Conservation (phyloP, 2,329 filamentous ascomycete species). For the Teratosphaeriaceae sp. region DNA sequence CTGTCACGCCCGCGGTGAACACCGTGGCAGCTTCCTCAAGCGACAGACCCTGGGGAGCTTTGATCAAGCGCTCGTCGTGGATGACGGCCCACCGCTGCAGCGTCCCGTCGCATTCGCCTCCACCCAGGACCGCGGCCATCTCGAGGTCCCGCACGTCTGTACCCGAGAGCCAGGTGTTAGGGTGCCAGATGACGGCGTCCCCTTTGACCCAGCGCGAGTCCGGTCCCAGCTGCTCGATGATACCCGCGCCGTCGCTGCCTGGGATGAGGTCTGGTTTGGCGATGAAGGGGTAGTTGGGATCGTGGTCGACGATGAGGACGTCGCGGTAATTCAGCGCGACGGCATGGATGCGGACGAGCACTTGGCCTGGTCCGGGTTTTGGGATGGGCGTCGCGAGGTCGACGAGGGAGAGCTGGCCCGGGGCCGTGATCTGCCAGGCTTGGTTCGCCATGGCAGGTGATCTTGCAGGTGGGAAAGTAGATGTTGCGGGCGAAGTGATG, state of each 20-base stretch:
- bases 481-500: not conserved
- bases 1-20: slow-evolving; percentile 55
- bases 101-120: slow-evolving; percentile 51
- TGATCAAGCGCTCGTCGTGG: slow-evolving; percentile 42
- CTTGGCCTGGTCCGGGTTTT: slow-evolving; percentile 32
- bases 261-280: slow-evolving; percentile 45
- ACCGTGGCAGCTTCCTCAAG: slow-evolving; percentile 54
- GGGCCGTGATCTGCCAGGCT: slow-evolving; percentile 18
- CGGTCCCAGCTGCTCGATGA: slow-evolving; percentile 44
- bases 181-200: slow-evolving; percentile 54
- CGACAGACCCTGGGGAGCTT: slow-evolving; percentile 47
- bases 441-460: slow-evolving; percentile 15
- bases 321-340: slow-evolving; percentile 50
- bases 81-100: slow-evolving; percentile 55
- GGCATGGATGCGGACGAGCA: slow-evolving; percentile 44
- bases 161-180: slow-evolving; percentile 16
- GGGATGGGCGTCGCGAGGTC: slow-evolving; percentile 18
- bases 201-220: slow-evolving; percentile 37
- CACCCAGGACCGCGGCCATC: slow-evolving; percentile 38
- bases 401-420: slow-evolving; percentile 13
- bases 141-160: slow-evolving; percentile 13
- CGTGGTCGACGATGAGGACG: slow-evolving; percentile 18
- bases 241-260: slow-evolving; percentile 63
- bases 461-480: no score
- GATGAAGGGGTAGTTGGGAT: slow-evolving; percentile 13